phyloP scores from a whole-genome alignment of 192 early-diverging fungal genomes.

The Martensiomyces pterosporus region DNA sequence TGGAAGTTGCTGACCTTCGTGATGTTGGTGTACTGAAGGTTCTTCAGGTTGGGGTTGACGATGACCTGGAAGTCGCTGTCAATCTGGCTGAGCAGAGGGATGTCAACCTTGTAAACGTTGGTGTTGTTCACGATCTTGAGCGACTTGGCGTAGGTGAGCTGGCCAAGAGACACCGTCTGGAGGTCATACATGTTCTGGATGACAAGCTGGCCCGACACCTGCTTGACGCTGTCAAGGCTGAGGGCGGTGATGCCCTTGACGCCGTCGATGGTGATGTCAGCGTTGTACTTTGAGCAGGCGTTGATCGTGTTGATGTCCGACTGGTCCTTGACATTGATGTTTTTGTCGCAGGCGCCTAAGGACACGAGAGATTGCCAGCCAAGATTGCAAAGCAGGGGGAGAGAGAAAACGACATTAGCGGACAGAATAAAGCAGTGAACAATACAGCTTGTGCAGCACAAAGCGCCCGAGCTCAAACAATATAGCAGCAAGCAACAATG shows the following conservation, averaged over 20 bases:
- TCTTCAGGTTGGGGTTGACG: conserved; percentile 50
- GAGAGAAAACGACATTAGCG: background rate
- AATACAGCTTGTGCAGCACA: too few species aligned
- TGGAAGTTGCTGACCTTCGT: conserved; percentile 48
- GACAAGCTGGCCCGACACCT: conserved; percentile 46
- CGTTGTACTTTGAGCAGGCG: conserved; percentile 39
- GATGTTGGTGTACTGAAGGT: conserved; percentile 45
- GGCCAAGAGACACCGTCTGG: conserved; percentile 36
- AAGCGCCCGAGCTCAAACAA: too few species aligned
- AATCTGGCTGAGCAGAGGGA: conserved; percentile 35
- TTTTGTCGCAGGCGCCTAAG: conserved; percentile 41
- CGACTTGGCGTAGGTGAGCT: conserved; percentile 33
- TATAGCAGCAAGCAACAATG: too few species aligned
- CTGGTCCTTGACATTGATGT: conserved; percentile 37
- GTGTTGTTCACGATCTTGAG: conserved; percentile 58
- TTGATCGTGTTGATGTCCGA: conserved; percentile 38
- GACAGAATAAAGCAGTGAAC: too few species aligned
- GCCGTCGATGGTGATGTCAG: conserved; percentile 39
- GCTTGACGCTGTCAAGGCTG: conserved; percentile 33
- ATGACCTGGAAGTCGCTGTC: conserved; percentile 51
- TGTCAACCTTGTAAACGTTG: conserved; percentile 43
- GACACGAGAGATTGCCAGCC: background rate
- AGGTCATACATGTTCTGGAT: conserved; percentile 56
- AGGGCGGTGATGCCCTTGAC: conserved; percentile 8
- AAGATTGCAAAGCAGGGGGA: background rate